phyloP scores from a whole-genome alignment of 1,139 yeast genomes.

The Hemisphaericaspora xylofermentans region DNA sequence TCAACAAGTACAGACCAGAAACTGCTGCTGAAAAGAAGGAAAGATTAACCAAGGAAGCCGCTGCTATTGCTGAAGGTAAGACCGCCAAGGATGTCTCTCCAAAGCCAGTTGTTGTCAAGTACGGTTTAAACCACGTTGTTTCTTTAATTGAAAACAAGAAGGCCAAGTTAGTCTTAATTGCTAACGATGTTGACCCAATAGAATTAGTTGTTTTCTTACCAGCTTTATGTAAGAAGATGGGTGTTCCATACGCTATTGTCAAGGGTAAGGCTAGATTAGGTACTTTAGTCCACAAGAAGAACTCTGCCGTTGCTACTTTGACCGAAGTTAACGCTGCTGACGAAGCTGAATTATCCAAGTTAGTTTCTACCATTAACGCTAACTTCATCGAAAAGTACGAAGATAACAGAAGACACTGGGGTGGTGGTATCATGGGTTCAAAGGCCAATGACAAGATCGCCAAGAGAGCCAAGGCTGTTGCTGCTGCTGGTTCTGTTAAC shows the following conservation, averaged over 20 bases:
- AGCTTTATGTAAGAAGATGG: constrained; percentile 98
- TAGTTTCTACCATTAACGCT: constrained; percentile 87
- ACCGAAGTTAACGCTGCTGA: constrained; percentile 93
- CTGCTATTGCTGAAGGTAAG: constrained; percentile 97
- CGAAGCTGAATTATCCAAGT: constrained; percentile 89
- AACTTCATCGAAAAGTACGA: constrained; percentile 93
- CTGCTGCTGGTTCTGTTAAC: constrained; percentile 16
- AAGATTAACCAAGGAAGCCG: constrained; percentile 97
- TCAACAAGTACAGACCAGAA: constrained; percentile 98
- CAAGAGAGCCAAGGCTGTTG: constrained; percentile 45
- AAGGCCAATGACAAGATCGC: constrained; percentile 77
- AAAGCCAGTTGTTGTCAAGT: constrained; percentile 93
- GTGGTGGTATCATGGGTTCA: constrained; percentile 97
- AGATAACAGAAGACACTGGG: constrained; percentile 97
- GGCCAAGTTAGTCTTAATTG: constrained; percentile 92
- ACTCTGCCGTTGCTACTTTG: constrained; percentile 94
- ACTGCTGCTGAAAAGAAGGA: constrained; percentile 95
- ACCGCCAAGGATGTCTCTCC: constrained; percentile 91
- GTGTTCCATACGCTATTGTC: constrained; percentile 95
- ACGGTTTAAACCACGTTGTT: constrained; percentile 97
- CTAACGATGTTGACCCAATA: constrained; percentile 97
- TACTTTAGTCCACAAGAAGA: constrained; percentile 93
- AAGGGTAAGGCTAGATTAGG: constrained; percentile 99
- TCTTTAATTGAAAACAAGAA: constrained; percentile 95
- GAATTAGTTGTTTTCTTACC: constrained; percentile 95